These are phyloP conservation scores for Aspergillus aculeatinus DNA, from an alignment of 2,329 filamentous ascomycete genomes.

Conservation along the genomic window DNA sequence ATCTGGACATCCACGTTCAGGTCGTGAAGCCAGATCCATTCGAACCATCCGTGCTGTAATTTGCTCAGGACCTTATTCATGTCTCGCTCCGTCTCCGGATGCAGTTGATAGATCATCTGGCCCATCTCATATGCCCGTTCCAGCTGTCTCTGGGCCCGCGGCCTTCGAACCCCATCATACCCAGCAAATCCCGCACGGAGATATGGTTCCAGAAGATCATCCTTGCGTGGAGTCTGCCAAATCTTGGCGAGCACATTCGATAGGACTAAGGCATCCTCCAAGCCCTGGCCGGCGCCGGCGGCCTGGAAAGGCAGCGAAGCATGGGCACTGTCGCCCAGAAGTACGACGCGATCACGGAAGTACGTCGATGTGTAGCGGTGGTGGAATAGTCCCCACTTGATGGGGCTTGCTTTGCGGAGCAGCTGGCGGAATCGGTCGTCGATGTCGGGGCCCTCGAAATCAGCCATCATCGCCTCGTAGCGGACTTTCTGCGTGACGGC, in stretches of 20 bases:
- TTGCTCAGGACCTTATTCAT: not conserved
- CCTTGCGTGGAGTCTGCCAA: not conserved
- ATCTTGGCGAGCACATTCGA: not conserved
- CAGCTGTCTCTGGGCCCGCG: not conserved
- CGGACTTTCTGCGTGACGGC: not conserved
- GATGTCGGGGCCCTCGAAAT: not conserved
- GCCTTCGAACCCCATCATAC: not conserved
- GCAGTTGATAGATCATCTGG: not conserved
- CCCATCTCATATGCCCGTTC: not conserved
- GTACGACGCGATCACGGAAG: not conserved
- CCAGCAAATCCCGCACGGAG: not conserved
- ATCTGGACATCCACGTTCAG: not conserved
- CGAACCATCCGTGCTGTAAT: not conserved
- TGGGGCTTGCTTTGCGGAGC: not conserved
- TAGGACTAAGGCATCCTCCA: not conserved
- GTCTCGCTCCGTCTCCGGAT: not conserved
- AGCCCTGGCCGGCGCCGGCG: not conserved
- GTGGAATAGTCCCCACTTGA: not conserved
- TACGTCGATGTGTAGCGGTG: not conserved
- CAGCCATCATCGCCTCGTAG: not conserved
- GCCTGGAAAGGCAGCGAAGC: slow-evolving; percentile 1
- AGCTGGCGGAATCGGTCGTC: not conserved
- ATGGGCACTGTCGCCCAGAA: not conserved
- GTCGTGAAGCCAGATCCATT: not conserved
- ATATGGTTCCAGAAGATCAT: not conserved